Percentiles rank a stretch among this genome's conserved stretches.
These are phyloP conservation scores for Suillus discolor DNA, from an alignment of 768 basidiomycete species.

Conservation along the genomic window DNA sequence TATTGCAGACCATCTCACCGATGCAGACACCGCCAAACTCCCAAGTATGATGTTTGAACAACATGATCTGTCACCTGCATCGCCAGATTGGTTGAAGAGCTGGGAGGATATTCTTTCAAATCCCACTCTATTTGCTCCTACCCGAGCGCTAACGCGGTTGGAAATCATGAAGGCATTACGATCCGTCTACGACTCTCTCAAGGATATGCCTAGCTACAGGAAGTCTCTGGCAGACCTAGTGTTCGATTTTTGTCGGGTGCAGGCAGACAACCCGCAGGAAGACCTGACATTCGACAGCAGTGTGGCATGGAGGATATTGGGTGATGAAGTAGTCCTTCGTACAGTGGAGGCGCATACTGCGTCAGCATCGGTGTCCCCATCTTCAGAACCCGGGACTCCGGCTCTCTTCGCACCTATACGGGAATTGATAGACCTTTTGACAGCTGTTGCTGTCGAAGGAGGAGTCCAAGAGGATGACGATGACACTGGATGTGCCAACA, in stretches of 20 bases:
- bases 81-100: constrained; percentile 69
- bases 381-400: constrained; percentile 19
- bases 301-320: constrained; percentile 60
- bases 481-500: constrained; percentile 41
- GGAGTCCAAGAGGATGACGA: constrained; percentile 43
- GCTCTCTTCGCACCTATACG: constrained; percentile 17
- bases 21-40: constrained; percentile 64
- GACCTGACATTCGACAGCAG: constrained; percentile 24
- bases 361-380: constrained; percentile 6
- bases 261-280: constrained; percentile 30
- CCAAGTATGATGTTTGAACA: constrained; percentile 65
- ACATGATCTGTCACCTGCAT: constrained; percentile 70
- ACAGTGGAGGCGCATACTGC: constrained; percentile 41
- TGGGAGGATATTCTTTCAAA: constrained; percentile 64
- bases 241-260: constrained; percentile 48
- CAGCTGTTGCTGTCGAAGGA: constrained; percentile 38
- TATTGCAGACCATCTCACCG: constrained; percentile 70
- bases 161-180: constrained; percentile 61
- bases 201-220: constrained; percentile 70
- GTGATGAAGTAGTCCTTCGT: constrained; percentile 66
- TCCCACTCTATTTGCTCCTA: constrained; percentile 41
- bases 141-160: constrained; percentile 53
- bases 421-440: constrained; percentile 44
- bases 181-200: constrained; percentile 62
- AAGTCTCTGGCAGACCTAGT: constrained; percentile 56